These are phyloP conservation scores for Trametes cinnabarina DNA, from an alignment of 768 basidiomycete genomes.

Conservation along the genomic window DNA sequence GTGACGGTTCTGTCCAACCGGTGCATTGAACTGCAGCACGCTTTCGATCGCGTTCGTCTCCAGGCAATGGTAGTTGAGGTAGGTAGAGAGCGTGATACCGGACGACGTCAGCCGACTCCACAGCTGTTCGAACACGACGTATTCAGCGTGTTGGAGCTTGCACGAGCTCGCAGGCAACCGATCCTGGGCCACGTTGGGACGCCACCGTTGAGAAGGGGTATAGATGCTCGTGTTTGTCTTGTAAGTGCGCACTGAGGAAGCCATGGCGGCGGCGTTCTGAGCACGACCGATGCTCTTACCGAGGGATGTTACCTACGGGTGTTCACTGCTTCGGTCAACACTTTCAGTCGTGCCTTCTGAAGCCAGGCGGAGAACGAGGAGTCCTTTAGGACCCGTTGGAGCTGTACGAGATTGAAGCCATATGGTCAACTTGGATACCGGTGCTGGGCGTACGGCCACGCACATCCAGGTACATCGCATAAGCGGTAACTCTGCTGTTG, in stretches of 20 bases:
- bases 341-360: neutral
- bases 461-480: constrained; percentile 16
- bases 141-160: constrained; percentile 12
- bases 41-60: constrained; percentile 11
- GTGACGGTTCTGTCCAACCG: neutral
- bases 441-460: neutral
- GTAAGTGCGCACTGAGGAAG: constrained; percentile 2
- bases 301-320: neutral
- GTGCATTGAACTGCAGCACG: constrained; percentile 8
- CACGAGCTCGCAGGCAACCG: constrained; percentile 9
- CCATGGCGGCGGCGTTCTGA: neutral
- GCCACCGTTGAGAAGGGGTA: constrained; percentile 9
- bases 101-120: neutral
- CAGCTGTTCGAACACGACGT: neutral
- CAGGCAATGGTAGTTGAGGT: constrained; percentile 11
- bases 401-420: neutral
- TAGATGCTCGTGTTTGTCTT: constrained; percentile 13
- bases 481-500: constrained; percentile 15
- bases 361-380: constrained; percentile 10
- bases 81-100: neutral
- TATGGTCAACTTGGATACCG: neutral
- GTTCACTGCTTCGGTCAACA: constrained; percentile 8
- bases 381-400: constrained; percentile 10
- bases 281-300: neutral
- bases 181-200: constrained; percentile 10